A percentile compares a stretch with the other conserved stretches of the same genome.
phyloP scores from a whole-genome alignment of 164 flowering plant species.

The Stephania japonica region DNA sequence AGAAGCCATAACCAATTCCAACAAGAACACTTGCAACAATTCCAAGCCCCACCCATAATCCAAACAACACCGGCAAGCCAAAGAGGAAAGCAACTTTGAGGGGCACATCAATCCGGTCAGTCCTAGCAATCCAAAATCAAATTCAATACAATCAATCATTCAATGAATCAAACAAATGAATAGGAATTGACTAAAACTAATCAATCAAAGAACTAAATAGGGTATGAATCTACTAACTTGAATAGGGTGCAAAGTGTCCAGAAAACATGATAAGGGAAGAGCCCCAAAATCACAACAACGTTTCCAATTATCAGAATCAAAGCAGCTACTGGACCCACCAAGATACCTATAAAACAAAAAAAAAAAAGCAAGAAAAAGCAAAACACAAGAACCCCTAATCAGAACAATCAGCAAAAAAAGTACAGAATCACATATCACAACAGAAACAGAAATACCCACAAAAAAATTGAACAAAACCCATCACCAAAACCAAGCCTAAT shows the following conservation, averaged over 20 bases:
- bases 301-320: conserved; percentile 63
- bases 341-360: conserved; percentile 45
- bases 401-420: not conserved
- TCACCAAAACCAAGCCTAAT: not conserved
- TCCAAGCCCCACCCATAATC: conserved; percentile 70
- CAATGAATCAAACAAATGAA: not conserved
- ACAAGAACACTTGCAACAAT: conserved; percentile 69
- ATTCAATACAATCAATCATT: not conserved
- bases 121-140: conserved; percentile 37
- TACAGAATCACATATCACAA: not conserved
- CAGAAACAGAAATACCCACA: too few species aligned
- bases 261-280: conserved; percentile 74
- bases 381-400: conserved; percentile 1
- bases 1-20: conserved; percentile 83
- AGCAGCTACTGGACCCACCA: conserved; percentile 82
- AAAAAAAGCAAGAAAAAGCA: too few species aligned
- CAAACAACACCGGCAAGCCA: conserved; percentile 61
- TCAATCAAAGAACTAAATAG: not conserved
- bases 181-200: not conserved
- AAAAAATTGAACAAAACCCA: not conserved
- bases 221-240: conserved; percentile 36
- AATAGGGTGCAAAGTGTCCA: conserved; percentile 73
- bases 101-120: conserved; percentile 55
- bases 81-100: conserved; percentile 67
- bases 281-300: conserved; percentile 60